These are phyloP conservation scores for Stemphylium vesicarium DNA, from an alignment of 2,329 filamentous ascomycete species.

Conservation along the genomic window DNA sequence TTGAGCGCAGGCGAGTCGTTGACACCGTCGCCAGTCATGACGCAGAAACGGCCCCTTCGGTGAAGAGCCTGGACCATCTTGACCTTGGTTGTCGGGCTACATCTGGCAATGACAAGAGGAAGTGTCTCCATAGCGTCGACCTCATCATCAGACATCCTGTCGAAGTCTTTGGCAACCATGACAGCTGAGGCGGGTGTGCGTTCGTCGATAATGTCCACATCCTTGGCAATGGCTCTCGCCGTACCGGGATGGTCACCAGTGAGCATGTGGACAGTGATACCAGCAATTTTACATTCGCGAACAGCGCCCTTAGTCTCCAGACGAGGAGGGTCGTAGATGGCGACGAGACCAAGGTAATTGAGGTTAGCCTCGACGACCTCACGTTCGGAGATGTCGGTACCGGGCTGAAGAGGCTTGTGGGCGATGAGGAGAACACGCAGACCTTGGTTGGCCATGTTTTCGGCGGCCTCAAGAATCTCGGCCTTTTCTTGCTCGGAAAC, in stretches of 20 bases:
- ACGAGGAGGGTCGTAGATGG: constrained; percentile 86
- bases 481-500: constrained; percentile 38
- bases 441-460: constrained; percentile 48
- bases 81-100: constrained; percentile 55
- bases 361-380: constrained; percentile 70
- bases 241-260: constrained; percentile 57
- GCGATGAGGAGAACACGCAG: constrained; percentile 49
- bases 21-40: constrained; percentile 54
- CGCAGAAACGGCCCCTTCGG: constrained; percentile 47
- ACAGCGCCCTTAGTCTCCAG: constrained; percentile 72
- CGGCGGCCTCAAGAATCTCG: constrained; percentile 18
- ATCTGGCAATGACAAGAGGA: constrained; percentile 55
- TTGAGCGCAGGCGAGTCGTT: constrained; percentile 52
- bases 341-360: constrained; percentile 78
- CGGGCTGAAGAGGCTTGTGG: constrained; percentile 40
- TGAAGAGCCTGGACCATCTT: constrained; percentile 55
- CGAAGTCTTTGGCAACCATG: constrained; percentile 55
- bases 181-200: constrained; percentile 37
- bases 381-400: constrained; percentile 54
- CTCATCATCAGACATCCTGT: constrained; percentile 51
- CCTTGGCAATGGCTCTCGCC: constrained; percentile 55
- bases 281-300: constrained; percentile 53
- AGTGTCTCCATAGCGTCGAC: constrained; percentile 51
- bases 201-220: constrained; percentile 52
- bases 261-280: constrained; percentile 59